Evolutionary conservation across 2,329 filamentous ascomycete genomes (phyloP), one percentile per base, ranked within the genome.

Genomic region (Fusarium sp.): DNA sequence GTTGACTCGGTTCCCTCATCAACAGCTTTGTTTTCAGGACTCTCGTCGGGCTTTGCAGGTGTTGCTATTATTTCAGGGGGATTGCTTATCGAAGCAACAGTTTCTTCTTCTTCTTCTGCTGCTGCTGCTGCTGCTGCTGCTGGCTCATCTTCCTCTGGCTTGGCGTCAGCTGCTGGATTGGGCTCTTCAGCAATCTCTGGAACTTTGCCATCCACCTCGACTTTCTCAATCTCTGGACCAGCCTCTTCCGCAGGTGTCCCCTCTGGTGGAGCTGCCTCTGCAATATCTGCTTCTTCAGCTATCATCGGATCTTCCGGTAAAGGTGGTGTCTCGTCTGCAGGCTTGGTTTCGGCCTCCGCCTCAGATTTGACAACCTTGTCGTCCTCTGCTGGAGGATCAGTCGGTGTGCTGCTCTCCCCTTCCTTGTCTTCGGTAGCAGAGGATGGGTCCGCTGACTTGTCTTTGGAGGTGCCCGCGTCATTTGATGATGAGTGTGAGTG

Each of bases 401-500:
- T 36, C n/a, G 44, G 29, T 7, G 33, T 29, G 10, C 23, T 55
- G 31, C 23, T 56, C 27, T 50, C 49, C 23, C 23, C 53, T 32
- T 56, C 46, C 29, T 60, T 41, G 19, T 41, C 46, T 23, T 51
- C 29, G 4, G 43, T 29, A 19, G 25, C 27, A 23, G 56, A 47
- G 5, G n/a, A 25, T 11, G 49, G 15, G n/a, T 35, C 36, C 7
- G 17, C 14, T 17, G 42, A 41, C 32, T 55, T 51, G 19, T 59
- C 45, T 19, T 64, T 50, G 27, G 44, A 37, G 6, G 48, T 33
- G 17, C 36, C 29, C 13, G 13, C 9, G 6, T 61, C 52, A 17
- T 54, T 67, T 27, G 61, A 60, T 19, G 61, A 54, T 41, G 57
- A 55, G 32, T 50, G 48, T 21, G 61, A 61, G 31, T 65, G 61